Conservation (phyloP, 495 filamentous ascomycete species). For the Physcia stellaris region DNA sequence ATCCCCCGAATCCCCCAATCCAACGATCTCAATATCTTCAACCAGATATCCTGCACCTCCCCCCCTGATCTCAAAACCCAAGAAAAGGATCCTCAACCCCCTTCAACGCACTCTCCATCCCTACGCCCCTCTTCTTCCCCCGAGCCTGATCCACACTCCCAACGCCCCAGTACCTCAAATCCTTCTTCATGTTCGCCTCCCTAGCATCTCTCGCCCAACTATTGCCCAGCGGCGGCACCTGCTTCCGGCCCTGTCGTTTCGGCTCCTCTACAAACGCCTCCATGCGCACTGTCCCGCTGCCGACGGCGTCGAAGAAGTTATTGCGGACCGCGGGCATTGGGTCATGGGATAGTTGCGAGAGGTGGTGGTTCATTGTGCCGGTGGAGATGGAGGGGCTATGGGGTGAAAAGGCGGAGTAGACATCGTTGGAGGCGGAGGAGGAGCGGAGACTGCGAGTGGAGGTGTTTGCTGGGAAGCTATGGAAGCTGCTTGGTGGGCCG, state of each 20-base stretch:
- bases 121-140: background rate
- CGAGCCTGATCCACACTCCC: no score
- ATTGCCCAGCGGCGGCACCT: constrained; percentile 1
- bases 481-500: constrained; percentile 17
- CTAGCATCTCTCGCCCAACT: no score
- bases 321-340: constrained; percentile 18
- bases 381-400: no score
- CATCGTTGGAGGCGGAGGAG: no score
- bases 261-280: constrained; percentile 79
- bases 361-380: no score
- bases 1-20: background rate
- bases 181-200: constrained; percentile 12
- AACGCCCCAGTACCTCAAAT: constrained; percentile 15
- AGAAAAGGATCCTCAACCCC: constrained; percentile 14
- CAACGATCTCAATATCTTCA: background rate
- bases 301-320: constrained; percentile 53
- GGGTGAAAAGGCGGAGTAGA: no score
- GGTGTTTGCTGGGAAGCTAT: constrained; percentile 17
- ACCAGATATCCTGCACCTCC: background rate
- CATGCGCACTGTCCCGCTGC: constrained; percentile 92
- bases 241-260: constrained; percentile 4
- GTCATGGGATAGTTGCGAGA: no score
- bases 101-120: background rate
- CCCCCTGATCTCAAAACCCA: constrained; percentile 1
- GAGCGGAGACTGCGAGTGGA: no score